Conservation (phyloP, 768 basidiomycete genomes). For the Tricholomella constricta region DNA sequence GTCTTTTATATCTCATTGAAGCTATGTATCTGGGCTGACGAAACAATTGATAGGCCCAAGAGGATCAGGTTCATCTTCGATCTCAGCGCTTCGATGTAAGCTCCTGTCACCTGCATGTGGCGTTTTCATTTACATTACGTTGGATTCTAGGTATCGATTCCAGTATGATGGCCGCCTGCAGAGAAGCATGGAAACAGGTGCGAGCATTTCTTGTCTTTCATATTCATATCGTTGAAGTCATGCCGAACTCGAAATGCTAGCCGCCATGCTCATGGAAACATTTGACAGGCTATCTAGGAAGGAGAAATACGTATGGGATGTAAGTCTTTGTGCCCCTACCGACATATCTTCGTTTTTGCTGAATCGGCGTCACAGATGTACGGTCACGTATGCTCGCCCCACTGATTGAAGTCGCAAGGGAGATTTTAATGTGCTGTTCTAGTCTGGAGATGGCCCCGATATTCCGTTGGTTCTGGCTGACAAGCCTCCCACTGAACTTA, state of each 20-base stretch:
- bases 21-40: background rate
- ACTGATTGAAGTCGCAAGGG: background rate
- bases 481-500: slow-evolving; percentile 52
- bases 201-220: slow-evolving; percentile 7
- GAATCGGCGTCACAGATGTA: slow-evolving; percentile 45
- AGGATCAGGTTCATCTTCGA: slow-evolving; percentile 71
- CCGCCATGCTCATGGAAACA: slow-evolving; percentile 77
- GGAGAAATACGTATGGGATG: slow-evolving; percentile 80
- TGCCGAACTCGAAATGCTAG: slow-evolving; percentile 28
- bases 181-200: slow-evolving; percentile 67
- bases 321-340: slow-evolving; percentile 34
- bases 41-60: slow-evolving; percentile 51
- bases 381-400: slow-evolving; percentile 53
- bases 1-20: slow-evolving; percentile 1
- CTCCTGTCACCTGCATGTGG: background rate
- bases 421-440: background rate
- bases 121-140: background rate
- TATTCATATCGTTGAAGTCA: background rate
- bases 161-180: slow-evolving; percentile 70
- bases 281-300: slow-evolving; percentile 63
- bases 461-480: slow-evolving; percentile 53
- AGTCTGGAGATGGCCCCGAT: slow-evolving; percentile 67
- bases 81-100: slow-evolving; percentile 66
- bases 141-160: slow-evolving; percentile 59
- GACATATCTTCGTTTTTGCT: background rate